These are phyloP conservation scores for Rhizopogon parksii DNA, from an alignment of 1,284 basidiomycete species.

Conservation along the genomic window DNA sequence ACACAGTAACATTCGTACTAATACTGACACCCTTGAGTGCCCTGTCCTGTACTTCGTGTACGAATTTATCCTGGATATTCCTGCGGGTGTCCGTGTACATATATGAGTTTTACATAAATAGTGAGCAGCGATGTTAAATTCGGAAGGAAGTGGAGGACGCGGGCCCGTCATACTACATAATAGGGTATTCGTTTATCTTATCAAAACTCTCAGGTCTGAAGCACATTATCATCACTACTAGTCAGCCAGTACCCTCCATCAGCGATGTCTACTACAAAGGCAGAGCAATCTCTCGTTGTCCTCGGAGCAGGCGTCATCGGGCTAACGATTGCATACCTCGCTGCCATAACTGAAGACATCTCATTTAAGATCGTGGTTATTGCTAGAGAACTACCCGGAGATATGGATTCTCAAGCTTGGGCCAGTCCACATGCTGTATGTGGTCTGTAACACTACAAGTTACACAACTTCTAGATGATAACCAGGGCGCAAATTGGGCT, in stretches of 20 bases:
- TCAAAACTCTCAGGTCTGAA: no score
- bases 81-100: not conserved
- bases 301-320: constrained; percentile 53
- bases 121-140: no score
- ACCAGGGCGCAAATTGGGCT: constrained; percentile 61
- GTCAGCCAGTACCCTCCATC: not conserved
- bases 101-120: no score
- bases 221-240: not conserved
- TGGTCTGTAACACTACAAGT: constrained; percentile 8
- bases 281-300: constrained; percentile 32
- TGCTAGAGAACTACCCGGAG: constrained; percentile 62
- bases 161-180: no score
- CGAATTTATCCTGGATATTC: not conserved
- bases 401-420: constrained; percentile 53
- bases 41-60: no score
- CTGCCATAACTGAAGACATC: constrained; percentile 21
- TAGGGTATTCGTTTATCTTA: no score
- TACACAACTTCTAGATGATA: not conserved
- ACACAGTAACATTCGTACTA: no score
- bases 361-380: constrained; percentile 48
- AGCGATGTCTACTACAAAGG: not conserved
- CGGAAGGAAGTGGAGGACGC: no score
- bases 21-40: not conserved
- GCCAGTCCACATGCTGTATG: constrained; percentile 67
- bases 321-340: constrained; percentile 37